A percentile compares a stretch with the other conserved stretches of the same genome.
phyloP scores from a whole-genome alignment of 495 filamentous ascomycete species.

The Symbiotaphrina buchneri region DNA sequence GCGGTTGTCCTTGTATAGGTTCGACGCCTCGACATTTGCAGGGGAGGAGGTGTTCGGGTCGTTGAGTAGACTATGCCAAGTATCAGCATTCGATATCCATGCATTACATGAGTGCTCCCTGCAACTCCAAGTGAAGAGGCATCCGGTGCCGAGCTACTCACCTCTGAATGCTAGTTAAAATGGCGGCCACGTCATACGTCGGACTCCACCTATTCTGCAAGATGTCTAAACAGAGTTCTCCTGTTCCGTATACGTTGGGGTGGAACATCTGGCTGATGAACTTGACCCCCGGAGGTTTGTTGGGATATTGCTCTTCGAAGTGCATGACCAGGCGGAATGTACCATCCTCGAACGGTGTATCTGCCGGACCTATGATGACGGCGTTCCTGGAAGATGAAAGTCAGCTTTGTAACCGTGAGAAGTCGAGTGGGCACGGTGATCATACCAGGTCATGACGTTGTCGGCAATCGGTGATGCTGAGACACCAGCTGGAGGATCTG shows the following conservation, averaged over 20 bases:
- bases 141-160: conserved; percentile 14
- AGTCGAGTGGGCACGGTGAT: not conserved
- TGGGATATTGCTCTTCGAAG: conserved; percentile 95
- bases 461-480: conserved; percentile 92
- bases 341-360: conserved; percentile 96
- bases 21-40: conserved; percentile 94
- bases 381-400: conserved; percentile 53
- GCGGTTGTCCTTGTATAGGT: conserved; percentile 95
- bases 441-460: conserved; percentile 98
- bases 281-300: conserved; percentile 92
- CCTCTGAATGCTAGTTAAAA: conserved; percentile 96
- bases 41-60: conserved; percentile 95
- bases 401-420: not conserved
- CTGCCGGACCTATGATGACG: conserved; percentile 92
- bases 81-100: conserved; percentile 1
- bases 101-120: not conserved
- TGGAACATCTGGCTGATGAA: conserved; percentile 99
- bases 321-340: conserved; percentile 97
- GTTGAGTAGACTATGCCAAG: conserved; percentile 63
- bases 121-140: not conserved
- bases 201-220: conserved; percentile 97
- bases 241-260: conserved; percentile 92
- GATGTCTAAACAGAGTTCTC: conserved; percentile 92
- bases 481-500: conserved; percentile 89
- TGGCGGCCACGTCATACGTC: conserved; percentile 93